phyloP scores from a whole-genome alignment of 805 yeast species.

The Wickerhamia fluorescens region DNA sequence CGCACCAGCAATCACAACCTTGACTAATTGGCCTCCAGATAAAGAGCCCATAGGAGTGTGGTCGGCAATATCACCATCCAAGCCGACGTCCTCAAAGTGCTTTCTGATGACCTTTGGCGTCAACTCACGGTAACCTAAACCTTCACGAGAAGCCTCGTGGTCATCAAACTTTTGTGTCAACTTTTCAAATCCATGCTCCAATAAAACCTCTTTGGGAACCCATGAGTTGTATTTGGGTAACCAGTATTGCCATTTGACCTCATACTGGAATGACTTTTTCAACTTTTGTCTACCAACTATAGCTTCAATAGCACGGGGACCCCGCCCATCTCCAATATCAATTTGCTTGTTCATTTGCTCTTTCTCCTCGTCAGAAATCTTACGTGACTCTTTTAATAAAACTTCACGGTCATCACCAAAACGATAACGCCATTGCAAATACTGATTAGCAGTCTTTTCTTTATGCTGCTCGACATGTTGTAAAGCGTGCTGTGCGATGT shows the following conservation, averaged over 20 bases:
- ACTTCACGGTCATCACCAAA: conserved; percentile 99
- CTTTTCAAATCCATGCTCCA: conserved; percentile 53
- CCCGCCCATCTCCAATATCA: conserved; percentile 80
- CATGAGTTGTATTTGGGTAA: conserved; percentile 90
- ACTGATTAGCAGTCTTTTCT: conserved; percentile 96
- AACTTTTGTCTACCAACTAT: conserved; percentile 95
- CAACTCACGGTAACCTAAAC: conserved; percentile 45
- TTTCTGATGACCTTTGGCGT: conserved; percentile 88
- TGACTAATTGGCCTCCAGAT: conserved; percentile 97
- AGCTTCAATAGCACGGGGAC: conserved; percentile 85
- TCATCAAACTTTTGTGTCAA: conserved; percentile 40
- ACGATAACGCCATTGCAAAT: conserved; percentile 96
- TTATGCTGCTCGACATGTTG: conserved; percentile 96
- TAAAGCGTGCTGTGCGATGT: conserved; percentile 97
- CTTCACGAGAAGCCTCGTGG: conserved; percentile 44
- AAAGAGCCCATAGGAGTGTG: conserved; percentile 95
- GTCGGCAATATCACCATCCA: conserved; percentile 97
- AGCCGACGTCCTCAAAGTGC: conserved; percentile 95
- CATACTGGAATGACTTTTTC: conserved; percentile 95
- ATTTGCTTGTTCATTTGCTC: conserved; percentile 71
- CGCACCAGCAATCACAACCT: conserved; percentile 98
- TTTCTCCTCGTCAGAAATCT: conserved; percentile 67
- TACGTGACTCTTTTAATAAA: conserved; percentile 85
- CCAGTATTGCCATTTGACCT: conserved; percentile 89
- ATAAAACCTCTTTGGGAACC: conserved; percentile 77